These are phyloP conservation scores for Yueomyces sinensis DNA, from an alignment of 805 yeast species.

Conservation along the genomic window DNA sequence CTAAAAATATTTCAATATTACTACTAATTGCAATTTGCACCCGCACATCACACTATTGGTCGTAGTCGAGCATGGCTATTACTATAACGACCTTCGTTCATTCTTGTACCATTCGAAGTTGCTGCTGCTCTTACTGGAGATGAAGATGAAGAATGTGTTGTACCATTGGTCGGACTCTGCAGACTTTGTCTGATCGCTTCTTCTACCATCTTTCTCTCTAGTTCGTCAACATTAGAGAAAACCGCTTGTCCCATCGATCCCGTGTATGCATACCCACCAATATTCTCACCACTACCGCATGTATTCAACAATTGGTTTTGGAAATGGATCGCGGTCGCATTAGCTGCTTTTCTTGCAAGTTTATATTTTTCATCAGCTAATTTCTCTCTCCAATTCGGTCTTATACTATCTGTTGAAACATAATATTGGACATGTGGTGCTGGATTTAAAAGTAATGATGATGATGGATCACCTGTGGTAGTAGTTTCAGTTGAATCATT, in stretches of 20 bases:
- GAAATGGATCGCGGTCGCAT: slow-evolving; percentile 89
- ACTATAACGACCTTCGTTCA: neutral
- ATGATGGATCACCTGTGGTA: neutral
- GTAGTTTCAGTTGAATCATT: neutral
- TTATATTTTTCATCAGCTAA: slow-evolving; percentile 59
- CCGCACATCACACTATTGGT: too few species aligned
- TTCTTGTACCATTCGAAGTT: slow-evolving; percentile 31
- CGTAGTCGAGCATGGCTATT: neutral
- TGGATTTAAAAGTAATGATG: slow-evolving; percentile 2
- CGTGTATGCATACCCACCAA: too few species aligned
- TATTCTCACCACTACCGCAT: too few species aligned
- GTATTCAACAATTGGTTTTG: slow-evolving; percentile 51
- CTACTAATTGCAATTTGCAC: too few species aligned
- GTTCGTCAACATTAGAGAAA: slow-evolving; percentile 21
- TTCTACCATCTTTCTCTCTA: slow-evolving; percentile 66
- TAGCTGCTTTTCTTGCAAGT: slow-evolving; percentile 77
- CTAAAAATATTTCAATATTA: too few species aligned
- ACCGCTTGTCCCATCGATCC: too few species aligned
- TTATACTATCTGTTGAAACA: slow-evolving; percentile 63
- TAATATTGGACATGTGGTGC: slow-evolving; percentile 17
- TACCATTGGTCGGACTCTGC: slow-evolving; percentile 27
- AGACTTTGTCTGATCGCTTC: slow-evolving; percentile 66
- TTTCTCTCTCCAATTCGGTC: slow-evolving; percentile 88
- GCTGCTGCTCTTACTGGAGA: too few species aligned
- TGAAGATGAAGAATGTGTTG: neutral